These are phyloP conservation scores for Ustilago cynodontis DNA, from an alignment of 1,284 basidiomycete genomes.

Conservation along the genomic window DNA sequence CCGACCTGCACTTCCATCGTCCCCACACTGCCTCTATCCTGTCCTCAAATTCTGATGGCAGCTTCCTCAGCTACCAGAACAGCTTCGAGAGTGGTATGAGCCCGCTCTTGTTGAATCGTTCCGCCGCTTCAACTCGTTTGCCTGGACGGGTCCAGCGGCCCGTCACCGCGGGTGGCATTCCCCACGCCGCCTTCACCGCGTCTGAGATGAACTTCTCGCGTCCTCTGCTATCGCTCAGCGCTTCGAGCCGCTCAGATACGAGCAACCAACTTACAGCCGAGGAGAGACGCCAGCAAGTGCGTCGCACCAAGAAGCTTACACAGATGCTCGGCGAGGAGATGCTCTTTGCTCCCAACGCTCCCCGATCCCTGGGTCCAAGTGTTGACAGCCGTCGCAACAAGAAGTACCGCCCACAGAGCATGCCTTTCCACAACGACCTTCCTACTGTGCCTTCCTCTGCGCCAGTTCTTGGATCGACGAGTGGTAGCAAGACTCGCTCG, in stretches of 20 bases:
- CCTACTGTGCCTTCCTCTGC: not conserved
- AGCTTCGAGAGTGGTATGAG: conserved; percentile 45
- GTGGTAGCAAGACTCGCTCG: conserved; percentile 22
- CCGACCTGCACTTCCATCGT: conserved; percentile 24
- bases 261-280: conserved; percentile 43
- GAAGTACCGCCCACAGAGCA: conserved; percentile 22
- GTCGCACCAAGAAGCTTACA: conserved; percentile 54
- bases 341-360: conserved; percentile 26
- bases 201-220: conserved; percentile 2
- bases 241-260: conserved; percentile 27
- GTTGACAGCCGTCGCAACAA: conserved; percentile 10
- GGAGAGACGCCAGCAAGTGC: conserved; percentile 50
- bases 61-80: conserved; percentile 41
- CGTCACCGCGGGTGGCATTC: conserved; percentile 21
- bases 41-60: conserved; percentile 34
- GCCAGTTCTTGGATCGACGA: not conserved
- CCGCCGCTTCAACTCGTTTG: conserved; percentile 3
- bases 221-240: not conserved
- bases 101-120: conserved; percentile 28
- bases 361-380: conserved; percentile 5
- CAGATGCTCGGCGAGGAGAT: conserved; percentile 58
- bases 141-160: conserved; percentile 16
- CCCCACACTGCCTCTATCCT: conserved; percentile 45
- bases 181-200: not conserved
- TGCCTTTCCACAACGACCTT: conserved; percentile 17